Percentiles rank a stretch among this genome's conserved stretches.
phyloP scores from a whole-genome alignment of 2,329 filamentous ascomycete genomes.

The Fusarium sp. region DNA sequence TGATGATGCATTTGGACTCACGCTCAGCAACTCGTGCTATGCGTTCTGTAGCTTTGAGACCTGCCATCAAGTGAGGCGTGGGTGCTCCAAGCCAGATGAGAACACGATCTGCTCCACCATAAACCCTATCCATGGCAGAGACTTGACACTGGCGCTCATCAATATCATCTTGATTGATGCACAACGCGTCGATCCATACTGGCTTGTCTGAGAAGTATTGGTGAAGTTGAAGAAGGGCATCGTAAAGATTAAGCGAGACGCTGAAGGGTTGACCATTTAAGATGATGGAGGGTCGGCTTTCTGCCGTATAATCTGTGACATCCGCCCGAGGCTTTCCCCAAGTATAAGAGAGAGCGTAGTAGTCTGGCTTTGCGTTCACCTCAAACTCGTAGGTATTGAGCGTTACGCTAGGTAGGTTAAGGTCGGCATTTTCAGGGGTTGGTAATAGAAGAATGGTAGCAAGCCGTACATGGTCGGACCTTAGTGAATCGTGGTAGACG shows the following conservation, averaged over 20 bases:
- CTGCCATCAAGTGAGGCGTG: background rate
- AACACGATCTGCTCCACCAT: background rate
- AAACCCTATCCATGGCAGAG: background rate
- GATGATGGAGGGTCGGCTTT: background rate
- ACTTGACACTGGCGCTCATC: background rate
- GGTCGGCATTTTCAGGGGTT: too few relatives aligned
- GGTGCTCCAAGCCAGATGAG: background rate
- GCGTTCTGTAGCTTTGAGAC: background rate
- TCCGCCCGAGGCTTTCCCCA: background rate
- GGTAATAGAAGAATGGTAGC: too few relatives aligned
- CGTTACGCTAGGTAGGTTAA: background rate
- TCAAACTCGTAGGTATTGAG: background rate
- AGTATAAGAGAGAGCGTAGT: background rate
- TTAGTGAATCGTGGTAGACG: too few relatives aligned
- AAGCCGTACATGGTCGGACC: too few relatives aligned
- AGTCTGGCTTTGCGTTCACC: background rate
- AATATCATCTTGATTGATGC: background rate
- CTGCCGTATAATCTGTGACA: background rate
- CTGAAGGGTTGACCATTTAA: background rate
- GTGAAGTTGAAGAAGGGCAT: background rate
- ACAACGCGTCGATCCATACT: background rate
- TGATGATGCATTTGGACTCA: background rate
- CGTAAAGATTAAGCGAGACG: background rate
- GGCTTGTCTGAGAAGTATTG: background rate
- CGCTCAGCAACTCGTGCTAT: background rate